Evolutionary conservation across 2,329 filamentous ascomycete genomes (phyloP).

Genomic region (Cadophora sp.): DNA sequence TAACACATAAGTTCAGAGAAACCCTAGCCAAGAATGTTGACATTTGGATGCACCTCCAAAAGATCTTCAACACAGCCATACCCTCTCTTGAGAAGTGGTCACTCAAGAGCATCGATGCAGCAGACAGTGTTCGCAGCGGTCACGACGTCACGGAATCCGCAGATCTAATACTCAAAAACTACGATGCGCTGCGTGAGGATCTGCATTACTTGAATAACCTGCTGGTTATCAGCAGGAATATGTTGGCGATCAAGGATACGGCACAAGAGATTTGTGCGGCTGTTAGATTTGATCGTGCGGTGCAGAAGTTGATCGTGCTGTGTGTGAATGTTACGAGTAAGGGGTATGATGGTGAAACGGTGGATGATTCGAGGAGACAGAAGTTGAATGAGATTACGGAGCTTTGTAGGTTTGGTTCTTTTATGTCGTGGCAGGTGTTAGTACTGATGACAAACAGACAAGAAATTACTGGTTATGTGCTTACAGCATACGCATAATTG

Average conservation of each 20-base stretch:
- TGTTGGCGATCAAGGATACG: constrained; percentile 69
- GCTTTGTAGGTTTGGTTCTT: constrained; percentile 57
- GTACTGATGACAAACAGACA: constrained; percentile 52
- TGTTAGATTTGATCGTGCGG: constrained; percentile 69
- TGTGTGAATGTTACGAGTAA: constrained; percentile 73
- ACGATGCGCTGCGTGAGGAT: constrained; percentile 65
- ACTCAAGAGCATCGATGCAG: constrained; percentile 59
- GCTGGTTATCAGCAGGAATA: constrained; percentile 70
- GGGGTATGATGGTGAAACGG: constrained; percentile 67
- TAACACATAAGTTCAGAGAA: constrained; percentile 52
- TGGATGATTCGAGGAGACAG: constrained; percentile 61
- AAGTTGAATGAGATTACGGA: constrained; percentile 70
- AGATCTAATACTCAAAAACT: constrained; percentile 67
- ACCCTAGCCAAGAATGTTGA: constrained; percentile 66
- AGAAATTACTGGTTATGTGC: constrained; percentile 70
- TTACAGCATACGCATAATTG: constrained; percentile 73
- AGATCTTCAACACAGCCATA: constrained; percentile 66
- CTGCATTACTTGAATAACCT: constrained; percentile 69
- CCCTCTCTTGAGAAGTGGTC: constrained; percentile 66
- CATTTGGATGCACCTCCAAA: constrained; percentile 70
- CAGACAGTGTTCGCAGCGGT: constrained; percentile 59
- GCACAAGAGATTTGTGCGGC: constrained; percentile 71
- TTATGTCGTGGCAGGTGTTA: neutral
- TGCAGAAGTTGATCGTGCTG: constrained; percentile 69
- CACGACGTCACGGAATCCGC: constrained; percentile 69